Evolutionary conservation across 768 basidiomycete species (phyloP).

Genomic region (Termitomyces sp.): DNA sequence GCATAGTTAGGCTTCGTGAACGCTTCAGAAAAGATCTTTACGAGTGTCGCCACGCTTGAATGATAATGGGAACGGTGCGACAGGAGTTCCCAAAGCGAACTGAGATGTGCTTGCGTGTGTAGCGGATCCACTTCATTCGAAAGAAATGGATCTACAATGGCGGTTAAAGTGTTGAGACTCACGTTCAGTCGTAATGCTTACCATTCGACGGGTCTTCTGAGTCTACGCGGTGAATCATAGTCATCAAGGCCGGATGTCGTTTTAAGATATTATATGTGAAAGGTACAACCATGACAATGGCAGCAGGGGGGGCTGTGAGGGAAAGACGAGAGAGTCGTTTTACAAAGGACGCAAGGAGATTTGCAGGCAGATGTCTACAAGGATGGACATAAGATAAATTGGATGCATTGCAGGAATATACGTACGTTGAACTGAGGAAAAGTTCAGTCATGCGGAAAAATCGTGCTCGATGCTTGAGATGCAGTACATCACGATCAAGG

Average conservation of each 20-base stretch:
- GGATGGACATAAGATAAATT: not conserved
- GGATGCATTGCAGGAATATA: not conserved
- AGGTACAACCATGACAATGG: conserved; percentile 86
- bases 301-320: conserved; percentile 83
- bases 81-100: conserved; percentile 90
- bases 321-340: conserved; percentile 87
- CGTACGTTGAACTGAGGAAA: conserved; percentile 90
- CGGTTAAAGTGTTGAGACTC: not conserved
- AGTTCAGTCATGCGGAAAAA: conserved; percentile 93
- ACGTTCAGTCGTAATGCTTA: conserved; percentile 8
- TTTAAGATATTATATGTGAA: conserved; percentile 95
- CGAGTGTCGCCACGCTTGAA: conserved; percentile 79
- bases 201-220: conserved; percentile 34
- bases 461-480: conserved; percentile 88
- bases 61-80: conserved; percentile 83
- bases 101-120: conserved; percentile 74
- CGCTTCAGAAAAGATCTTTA: conserved; percentile 81
- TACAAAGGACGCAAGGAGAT: conserved; percentile 91
- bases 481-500: conserved; percentile 83
- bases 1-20: conserved; percentile 92
- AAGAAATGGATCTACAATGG: conserved; percentile 60
- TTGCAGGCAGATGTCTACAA: conserved; percentile 74
- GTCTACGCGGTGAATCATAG: conserved; percentile 77
- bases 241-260: conserved; percentile 87
- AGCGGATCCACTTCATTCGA: conserved; percentile 67